These are phyloP conservation scores for Globisporangium sylvaticum DNA, from an alignment of 352 stramenopile genomes.

Conservation along the genomic window DNA sequence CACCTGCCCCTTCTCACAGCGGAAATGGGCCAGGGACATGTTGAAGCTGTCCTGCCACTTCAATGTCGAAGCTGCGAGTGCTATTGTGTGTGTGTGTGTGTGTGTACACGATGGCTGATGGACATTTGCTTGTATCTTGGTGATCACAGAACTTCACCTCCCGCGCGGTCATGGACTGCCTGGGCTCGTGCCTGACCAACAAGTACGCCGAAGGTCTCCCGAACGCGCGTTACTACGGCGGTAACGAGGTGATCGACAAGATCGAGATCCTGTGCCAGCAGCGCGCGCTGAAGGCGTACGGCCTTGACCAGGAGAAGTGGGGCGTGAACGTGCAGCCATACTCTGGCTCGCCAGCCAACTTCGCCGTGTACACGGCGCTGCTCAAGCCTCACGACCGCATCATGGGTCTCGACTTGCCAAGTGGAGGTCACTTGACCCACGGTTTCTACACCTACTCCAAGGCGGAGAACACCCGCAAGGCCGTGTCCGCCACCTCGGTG, in stretches of 20 bases:
- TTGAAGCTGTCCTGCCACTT: conserved; percentile 5
- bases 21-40: neutral
- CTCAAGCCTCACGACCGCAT: conserved; percentile 98
- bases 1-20: neutral
- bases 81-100: neutral
- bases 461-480: conserved; percentile 95
- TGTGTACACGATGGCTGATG: conserved; percentile 8
- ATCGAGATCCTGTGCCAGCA: conserved; percentile 93
- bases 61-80: conserved; percentile 13
- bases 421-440: conserved; percentile 98
- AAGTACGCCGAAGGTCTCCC: conserved; percentile 99
- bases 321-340: conserved; percentile 99
- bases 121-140: neutral
- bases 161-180: conserved; percentile 97
- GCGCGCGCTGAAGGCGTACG: conserved; percentile 93
- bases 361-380: conserved; percentile 98
- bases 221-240: conserved; percentile 96
- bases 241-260: conserved; percentile 98
- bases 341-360: conserved; percentile 97
- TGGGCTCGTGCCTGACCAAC: conserved; percentile 98
- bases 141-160: conserved; percentile 95
- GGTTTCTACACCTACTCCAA: conserved; percentile 98
- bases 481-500: conserved; percentile 98
- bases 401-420: conserved; percentile 99
- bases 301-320: conserved; percentile 92